Conservation (phyloP, 2,329 filamentous ascomycete genomes). For the Incumbomyces lentus region DNA sequence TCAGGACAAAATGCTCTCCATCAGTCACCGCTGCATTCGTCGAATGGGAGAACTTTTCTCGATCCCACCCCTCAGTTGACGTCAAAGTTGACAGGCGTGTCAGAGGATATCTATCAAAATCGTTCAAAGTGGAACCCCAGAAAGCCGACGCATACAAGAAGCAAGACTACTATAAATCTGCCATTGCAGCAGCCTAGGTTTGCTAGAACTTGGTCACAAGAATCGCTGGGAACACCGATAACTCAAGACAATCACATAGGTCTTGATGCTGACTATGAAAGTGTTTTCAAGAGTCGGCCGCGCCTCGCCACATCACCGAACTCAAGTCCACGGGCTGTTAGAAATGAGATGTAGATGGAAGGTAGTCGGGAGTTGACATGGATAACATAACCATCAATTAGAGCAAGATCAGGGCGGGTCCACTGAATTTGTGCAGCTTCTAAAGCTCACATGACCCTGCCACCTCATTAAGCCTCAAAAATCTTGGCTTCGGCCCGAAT, state of each 20-base stretch:
- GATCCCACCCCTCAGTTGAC: slow-evolving; percentile 78
- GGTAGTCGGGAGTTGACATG: not conserved
- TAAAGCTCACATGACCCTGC: too few relatives aligned
- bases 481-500: too few relatives aligned
- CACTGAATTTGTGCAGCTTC: too few relatives aligned
- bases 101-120: not conserved
- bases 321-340: slow-evolving; percentile 1
- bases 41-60: slow-evolving; percentile 39
- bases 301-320: slow-evolving; percentile 47
- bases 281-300: slow-evolving; percentile 75
- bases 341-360: slow-evolving; percentile 1
- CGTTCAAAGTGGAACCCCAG: not conserved
- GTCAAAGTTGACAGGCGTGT: slow-evolving; percentile 44
- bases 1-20: too few relatives aligned
- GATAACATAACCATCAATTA: slow-evolving; percentile 4
- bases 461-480: too few relatives aligned
- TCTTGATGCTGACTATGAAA: slow-evolving; percentile 63
- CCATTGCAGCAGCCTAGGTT: not conserved
- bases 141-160: slow-evolving; percentile 1
- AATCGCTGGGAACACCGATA: slow-evolving; percentile 39
- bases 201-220: slow-evolving; percentile 4
- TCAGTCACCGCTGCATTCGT: too few relatives aligned
- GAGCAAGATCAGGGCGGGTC: too few relatives aligned
- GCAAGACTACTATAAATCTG: not conserved
- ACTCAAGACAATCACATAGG: slow-evolving; percentile 57